Evolutionary conservation across 164 flowering plant species (phyloP), one percentile per base, ranked within the genome.

Genomic region (Vitis riparia): DNA sequence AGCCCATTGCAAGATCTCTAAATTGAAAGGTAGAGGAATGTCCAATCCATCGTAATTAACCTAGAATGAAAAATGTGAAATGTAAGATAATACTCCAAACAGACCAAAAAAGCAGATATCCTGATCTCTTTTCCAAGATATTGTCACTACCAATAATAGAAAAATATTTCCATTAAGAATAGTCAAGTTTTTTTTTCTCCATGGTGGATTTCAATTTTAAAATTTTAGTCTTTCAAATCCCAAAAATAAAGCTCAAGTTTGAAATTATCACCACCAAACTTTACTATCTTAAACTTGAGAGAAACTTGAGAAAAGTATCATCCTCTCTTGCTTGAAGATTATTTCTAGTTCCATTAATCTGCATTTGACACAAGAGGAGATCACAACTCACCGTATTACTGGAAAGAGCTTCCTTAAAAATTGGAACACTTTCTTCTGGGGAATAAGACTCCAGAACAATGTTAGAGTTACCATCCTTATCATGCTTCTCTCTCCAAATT

Each of bases 1-100:
- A 55, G 97, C 90, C 99, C 97, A 93, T 74, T 88, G 84, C 73
- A 87, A 77, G 72, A 96, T 89, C 68, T 91, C 91, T 63, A 70
- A 19, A 76, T 92, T 93, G 75, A 96, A 86, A 60, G 99, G 99
- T 48, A 91, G 65, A 72, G 85, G 79, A 51, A 89, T 76, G 52
- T 76, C 81, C 63, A 48, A 80, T 19, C 98, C 98, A 78, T 80
- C 75, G 82, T 81, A 87, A 50, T 70, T 73, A 32, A 88, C 89
- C 98, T 96, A 85, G 62, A 78, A 67, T 63, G 14, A 69, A 5
- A 71, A 3, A 30, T 44, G 49, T 12, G 16, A 30, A 12, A 65
- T 17, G 14, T 30, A 51, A 29, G 44, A 23, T 23, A 64, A 13
- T 17, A 30, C 11, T 3, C 51, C 49, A 23, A 23, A 49, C 51